These are phyloP conservation scores for Fusarium nurragi DNA, from an alignment of 2,329 filamentous ascomycete genomes.

Conservation along the genomic window DNA sequence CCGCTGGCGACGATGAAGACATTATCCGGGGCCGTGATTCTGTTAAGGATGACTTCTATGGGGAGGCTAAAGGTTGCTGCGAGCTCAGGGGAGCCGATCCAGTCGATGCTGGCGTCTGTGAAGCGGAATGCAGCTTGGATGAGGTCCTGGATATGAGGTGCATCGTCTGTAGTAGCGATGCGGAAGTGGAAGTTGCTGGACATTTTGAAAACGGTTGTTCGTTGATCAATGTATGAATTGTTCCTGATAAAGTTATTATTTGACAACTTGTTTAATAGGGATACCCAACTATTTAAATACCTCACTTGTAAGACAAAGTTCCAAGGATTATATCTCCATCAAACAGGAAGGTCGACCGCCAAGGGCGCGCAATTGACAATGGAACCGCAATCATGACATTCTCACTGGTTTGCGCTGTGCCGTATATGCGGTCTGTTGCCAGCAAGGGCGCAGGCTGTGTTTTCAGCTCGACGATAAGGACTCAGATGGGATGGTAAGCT, in stretches of 20 bases:
- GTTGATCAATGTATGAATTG: neutral
- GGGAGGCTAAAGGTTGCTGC: conserved; percentile 76
- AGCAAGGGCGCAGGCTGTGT: conserved; percentile 7
- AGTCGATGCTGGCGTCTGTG: conserved; percentile 48
- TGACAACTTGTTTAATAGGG: neutral
- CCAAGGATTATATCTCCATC: neutral
- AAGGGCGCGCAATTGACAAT: conserved; percentile 22
- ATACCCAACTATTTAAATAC: conserved; percentile 15
- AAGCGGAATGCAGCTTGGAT: conserved; percentile 54
- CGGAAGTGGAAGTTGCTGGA: conserved; percentile 48
- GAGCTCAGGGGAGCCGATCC: conserved; percentile 57
- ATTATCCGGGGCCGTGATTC: conserved; percentile 46
- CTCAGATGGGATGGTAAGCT: neutral
- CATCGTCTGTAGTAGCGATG: conserved; percentile 50
- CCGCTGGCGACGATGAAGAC: conserved; percentile 46
- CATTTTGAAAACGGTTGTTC: neutral
- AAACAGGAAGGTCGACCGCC: conserved; percentile 18
- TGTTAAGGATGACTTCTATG: conserved; percentile 71
- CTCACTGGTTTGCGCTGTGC: neutral
- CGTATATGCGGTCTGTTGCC: neutral
- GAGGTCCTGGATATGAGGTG: conserved; percentile 48
- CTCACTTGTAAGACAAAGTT: neutral
- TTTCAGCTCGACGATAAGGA: neutral
- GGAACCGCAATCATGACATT: neutral
- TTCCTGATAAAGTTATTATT: no score